Percentiles rank a stretch among this genome's conserved stretches.
phyloP scores from a whole-genome alignment of 2,329 filamentous ascomycete species.

The Ophiostoma piceae region DNA sequence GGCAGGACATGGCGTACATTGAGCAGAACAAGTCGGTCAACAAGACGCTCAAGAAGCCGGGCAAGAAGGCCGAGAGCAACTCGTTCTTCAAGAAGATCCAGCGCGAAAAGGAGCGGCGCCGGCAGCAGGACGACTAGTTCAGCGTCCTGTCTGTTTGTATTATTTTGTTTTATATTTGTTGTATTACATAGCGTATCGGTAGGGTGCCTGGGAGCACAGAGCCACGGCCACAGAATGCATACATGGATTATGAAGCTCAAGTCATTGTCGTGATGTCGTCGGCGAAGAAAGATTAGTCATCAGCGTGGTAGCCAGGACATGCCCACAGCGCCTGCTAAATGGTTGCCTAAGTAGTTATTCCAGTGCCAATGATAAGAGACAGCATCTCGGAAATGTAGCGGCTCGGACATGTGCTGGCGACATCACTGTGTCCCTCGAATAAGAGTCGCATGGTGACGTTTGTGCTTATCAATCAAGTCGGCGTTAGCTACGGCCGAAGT shows the following conservation, averaged over 20 bases:
- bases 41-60: conserved; percentile 57
- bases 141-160: background rate
- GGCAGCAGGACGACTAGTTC: conserved; percentile 19
- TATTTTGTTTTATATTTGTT: background rate
- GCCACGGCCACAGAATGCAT: background rate
- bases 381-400: background rate
- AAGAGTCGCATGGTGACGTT: background rate
- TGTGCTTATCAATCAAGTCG: conserved; percentile 10
- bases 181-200: background rate
- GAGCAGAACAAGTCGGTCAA: conserved; percentile 73
- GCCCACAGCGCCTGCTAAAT: no score
- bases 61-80: conserved; percentile 48
- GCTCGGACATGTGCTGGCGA: background rate
- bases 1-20: conserved; percentile 95
- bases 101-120: conserved; percentile 52
- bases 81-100: conserved; percentile 63
- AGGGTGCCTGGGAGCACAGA: background rate
- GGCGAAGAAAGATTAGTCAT: background rate
- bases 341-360: background rate
- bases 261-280: background rate
- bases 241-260: background rate
- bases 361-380: background rate
- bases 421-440: background rate
- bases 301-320: no score
- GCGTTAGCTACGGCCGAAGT: conserved; percentile 1